phyloP scores from a whole-genome alignment of 768 basidiomycete genomes.

The Suillus paluster region DNA sequence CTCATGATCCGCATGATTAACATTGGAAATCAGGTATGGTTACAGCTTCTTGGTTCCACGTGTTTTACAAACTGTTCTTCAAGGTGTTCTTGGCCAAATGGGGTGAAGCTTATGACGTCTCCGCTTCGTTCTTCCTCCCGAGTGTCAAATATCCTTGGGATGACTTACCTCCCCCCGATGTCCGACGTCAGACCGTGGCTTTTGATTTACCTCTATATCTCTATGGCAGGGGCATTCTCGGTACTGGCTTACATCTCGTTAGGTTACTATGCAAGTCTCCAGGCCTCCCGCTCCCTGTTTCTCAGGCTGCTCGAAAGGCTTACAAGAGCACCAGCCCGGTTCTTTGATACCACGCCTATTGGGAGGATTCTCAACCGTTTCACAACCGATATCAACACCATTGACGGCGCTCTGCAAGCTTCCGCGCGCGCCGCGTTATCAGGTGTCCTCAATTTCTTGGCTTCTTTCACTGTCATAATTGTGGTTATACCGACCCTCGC shows the following conservation, averaged over 20 bases:
- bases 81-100: slow-evolving; percentile 71
- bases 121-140: slow-evolving; percentile 14
- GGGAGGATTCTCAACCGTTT: slow-evolving; percentile 83
- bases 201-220: slow-evolving; percentile 64
- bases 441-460: slow-evolving; percentile 62
- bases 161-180: slow-evolving; percentile 58
- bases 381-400: slow-evolving; percentile 74
- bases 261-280: slow-evolving; percentile 71
- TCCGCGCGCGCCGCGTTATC: slow-evolving; percentile 59
- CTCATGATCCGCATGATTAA: slow-evolving; percentile 58
- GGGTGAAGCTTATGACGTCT: slow-evolving; percentile 65
- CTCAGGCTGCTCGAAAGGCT: slow-evolving; percentile 54
- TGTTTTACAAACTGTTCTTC: slow-evolving; percentile 8
- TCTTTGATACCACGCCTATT: slow-evolving; percentile 76
- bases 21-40: slow-evolving; percentile 58
- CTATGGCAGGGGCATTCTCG: slow-evolving; percentile 57
- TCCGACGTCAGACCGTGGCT: slow-evolving; percentile 70
- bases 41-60: neutral
- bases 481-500: slow-evolving; percentile 66
- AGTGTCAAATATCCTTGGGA: slow-evolving; percentile 45
- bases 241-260: slow-evolving; percentile 59
- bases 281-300: slow-evolving; percentile 68
- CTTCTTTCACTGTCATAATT: slow-evolving; percentile 67
- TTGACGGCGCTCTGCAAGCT: slow-evolving; percentile 65
- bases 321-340: slow-evolving; percentile 65